Evolutionary conservation across 2,329 filamentous ascomycete species (phyloP).

Genomic region (Moelleriella libera): DNA sequence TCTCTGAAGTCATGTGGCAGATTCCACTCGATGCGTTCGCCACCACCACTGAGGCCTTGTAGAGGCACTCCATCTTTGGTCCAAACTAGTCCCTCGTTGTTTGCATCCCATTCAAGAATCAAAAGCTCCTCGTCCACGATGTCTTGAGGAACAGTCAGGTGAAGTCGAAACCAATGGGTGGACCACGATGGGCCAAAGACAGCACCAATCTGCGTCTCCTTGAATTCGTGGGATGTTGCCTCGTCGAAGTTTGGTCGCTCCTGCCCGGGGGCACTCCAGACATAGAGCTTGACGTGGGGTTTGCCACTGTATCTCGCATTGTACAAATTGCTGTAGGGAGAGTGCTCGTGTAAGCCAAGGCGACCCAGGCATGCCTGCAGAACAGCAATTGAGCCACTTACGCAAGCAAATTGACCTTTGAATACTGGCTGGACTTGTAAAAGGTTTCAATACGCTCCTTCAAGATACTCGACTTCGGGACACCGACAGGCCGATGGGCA

Average conservation of each 20-base stretch:
- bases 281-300: conserved; percentile 69
- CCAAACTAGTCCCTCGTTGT: conserved; percentile 93
- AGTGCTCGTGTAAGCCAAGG: no score
- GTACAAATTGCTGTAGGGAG: conserved; percentile 19
- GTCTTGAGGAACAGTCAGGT: conserved; percentile 60
- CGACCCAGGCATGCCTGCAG: no score
- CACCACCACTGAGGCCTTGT: conserved; percentile 81
- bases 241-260: conserved; percentile 77
- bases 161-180: conserved; percentile 91
- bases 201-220: conserved; percentile 58
- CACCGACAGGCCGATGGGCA: conserved; percentile 45
- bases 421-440: conserved; percentile 65
- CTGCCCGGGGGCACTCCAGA: conserved; percentile 71
- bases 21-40: conserved; percentile 84
- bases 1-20: conserved; percentile 70
- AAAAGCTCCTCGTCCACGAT: conserved; percentile 65
- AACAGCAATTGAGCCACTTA: conserved; percentile 22
- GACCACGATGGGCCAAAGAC: conserved; percentile 91
- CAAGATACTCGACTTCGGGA: conserved; percentile 77
- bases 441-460: conserved; percentile 72
- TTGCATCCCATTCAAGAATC: conserved; percentile 94
- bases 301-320: conserved; percentile 41
- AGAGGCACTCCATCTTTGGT: conserved; percentile 77
- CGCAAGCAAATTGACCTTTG: conserved; percentile 59
- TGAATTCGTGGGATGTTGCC: conserved; percentile 61